Percentiles rank a stretch among this genome's conserved stretches.
Evolutionary conservation across 345 rosid species (phyloP).

Genomic region (Linum tenue): DNA sequence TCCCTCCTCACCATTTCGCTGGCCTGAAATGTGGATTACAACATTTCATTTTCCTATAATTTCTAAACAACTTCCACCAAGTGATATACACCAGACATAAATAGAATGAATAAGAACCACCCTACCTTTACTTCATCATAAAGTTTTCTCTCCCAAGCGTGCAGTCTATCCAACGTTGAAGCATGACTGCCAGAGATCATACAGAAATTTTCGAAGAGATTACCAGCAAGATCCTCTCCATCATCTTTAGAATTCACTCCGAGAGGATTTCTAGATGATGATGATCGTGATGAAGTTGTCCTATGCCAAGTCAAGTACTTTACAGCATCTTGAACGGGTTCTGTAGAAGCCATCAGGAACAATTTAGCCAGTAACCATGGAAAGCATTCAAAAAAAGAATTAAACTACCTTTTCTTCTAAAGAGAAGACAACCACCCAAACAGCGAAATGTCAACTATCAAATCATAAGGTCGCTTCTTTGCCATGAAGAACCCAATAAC

Average conservation of each 20-base stretch:
- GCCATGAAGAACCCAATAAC: no score
- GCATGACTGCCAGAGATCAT: slow-evolving; percentile 94
- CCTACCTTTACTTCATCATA: slow-evolving; percentile 95
- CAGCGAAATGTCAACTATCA: no score
- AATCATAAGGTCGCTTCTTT: no score
- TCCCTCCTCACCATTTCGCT: slow-evolving; percentile 60
- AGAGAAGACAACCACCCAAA: not conserved
- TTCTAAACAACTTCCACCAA: not conserved
- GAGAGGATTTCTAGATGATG: slow-evolving; percentile 61
- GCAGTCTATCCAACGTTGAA: slow-evolving; percentile 82
- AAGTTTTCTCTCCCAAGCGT: slow-evolving; percentile 98
- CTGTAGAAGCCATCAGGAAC: slow-evolving; percentile 29
- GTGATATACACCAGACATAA: not conserved
- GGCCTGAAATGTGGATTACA: slow-evolving; percentile 41
- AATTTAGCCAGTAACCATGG: slow-evolving; percentile 16
- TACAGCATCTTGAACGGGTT: slow-evolving; percentile 50
- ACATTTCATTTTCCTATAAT: not conserved
- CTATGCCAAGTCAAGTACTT: slow-evolving; percentile 93
- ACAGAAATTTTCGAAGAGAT: slow-evolving; percentile 59
- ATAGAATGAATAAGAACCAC: not conserved
- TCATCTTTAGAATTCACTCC: slow-evolving; percentile 53
- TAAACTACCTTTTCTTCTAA: not conserved
- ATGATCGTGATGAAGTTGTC: slow-evolving; percentile 73
- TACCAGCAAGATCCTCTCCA: slow-evolving; percentile 45
- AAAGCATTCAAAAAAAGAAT: not conserved